Evolutionary conservation across 1,284 basidiomycete species (phyloP).

Genomic region (Austroboletus niveus): DNA sequence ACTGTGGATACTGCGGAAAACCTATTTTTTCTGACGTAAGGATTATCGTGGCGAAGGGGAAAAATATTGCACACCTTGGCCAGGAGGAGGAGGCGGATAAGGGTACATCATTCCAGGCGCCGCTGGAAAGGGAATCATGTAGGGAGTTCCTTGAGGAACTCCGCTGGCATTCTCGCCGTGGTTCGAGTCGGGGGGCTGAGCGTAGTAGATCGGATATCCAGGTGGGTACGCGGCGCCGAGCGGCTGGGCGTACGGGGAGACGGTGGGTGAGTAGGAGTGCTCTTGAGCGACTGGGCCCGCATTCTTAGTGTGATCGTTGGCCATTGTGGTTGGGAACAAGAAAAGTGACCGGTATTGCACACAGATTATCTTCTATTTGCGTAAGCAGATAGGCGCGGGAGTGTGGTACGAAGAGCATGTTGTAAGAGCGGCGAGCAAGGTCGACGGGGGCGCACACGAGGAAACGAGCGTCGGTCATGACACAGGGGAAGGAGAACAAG

Average conservation of each 20-base stretch:
- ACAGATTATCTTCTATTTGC: constrained; percentile 27
- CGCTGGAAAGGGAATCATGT: constrained; percentile 51
- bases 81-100: constrained; percentile 43
- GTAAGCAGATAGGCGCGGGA: constrained; percentile 32
- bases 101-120: constrained; percentile 65
- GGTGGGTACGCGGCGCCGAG: constrained; percentile 32
- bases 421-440: constrained; percentile 8
- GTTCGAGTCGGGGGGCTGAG: constrained; percentile 26
- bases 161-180: constrained; percentile 46
- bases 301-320: constrained; percentile 34
- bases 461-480: neutral
- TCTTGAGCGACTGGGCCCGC: constrained; percentile 31
- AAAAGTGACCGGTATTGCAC: constrained; percentile 25
- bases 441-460: neutral
- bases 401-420: constrained; percentile 19
- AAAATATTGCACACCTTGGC: constrained; percentile 41
- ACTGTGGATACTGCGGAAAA: constrained; percentile 31
- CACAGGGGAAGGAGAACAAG: neutral
- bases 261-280: constrained; percentile 27
- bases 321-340: constrained; percentile 26
- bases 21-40: constrained; percentile 33
- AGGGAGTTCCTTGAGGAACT: constrained; percentile 44
- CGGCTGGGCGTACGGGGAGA: constrained; percentile 30
- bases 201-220: constrained; percentile 35
- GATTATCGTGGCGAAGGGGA: constrained; percentile 1